Base-by-base conservation (phyloP, 768 basidiomycete species). In the Psilocybe cubensis region DNA sequence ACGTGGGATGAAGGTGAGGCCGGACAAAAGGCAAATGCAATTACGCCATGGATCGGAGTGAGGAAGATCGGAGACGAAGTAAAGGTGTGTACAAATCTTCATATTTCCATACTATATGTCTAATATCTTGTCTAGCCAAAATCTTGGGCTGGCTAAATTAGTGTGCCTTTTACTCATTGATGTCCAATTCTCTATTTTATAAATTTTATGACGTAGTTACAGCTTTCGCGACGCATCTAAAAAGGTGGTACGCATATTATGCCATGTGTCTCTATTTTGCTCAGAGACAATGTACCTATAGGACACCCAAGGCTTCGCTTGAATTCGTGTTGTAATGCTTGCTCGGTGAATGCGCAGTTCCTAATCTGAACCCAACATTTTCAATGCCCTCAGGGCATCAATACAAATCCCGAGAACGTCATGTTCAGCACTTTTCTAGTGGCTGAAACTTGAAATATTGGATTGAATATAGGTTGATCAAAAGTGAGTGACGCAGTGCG, bases 1-100 rank as follows among this genome's bases (percentile, higher is more conserved):
- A 92, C 89, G 10, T 94, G 93, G 89, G 95, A 96, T 63, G 87
- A 93, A 56, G 92, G 92, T 0, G 87, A 94, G 56, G 79, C 82
- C 38, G 90, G 89, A 9, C 73, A 82, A 31, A 90, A 85, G 70
- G 81, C 82, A 33, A 83, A 85, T 14, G 82, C 85, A 55, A 73
- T 67, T 21, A 41, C 83, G 7, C 88, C 89, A 0, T 78, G 80
- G 52, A 72, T 93, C 5, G 83, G 77, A 48, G 79, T 93, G 14
- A 74, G 86, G 61, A 83, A 77, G 60, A 74, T 88, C 17, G 89
- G 90, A 0, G 89, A 92, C 49, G 91, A 94, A 66, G 87, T 89
- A 29, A 92, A 87, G 83, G 68, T 68, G 25, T 1, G 64, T 23
- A 7, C 2, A 14, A 40, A 38, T 29, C 11, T 42, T 31, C 18